Base-by-base conservation (phyloP, 169 alveolate genomes). In the Theileria parva region DNA sequence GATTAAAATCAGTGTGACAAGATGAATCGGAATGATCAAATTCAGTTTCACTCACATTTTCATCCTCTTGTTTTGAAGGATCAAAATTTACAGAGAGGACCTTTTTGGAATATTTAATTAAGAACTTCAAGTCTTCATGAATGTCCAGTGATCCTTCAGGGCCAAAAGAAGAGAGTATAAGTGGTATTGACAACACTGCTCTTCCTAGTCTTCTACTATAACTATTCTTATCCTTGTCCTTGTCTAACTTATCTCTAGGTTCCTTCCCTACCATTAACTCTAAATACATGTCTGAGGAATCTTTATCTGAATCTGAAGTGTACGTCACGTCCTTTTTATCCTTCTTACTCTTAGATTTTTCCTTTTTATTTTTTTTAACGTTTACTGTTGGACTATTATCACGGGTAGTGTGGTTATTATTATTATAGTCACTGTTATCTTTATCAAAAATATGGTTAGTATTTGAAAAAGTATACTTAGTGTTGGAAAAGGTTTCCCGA, bases 121-220 rank as follows among this genome's bases (percentile, higher is more conserved):
- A 6, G 69, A 25, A 77, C 44, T 34, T 51, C 5, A 28, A 30
- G 78, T 57, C 72, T 25, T 55, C 73, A 25, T 17, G 68, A 37
- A 78, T 28, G 60, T 59, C 28, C 6, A 60, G n/a, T 23, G 84
- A 66, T 25, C 79, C 27, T 9, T 55, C 77, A 34, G 77, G 37
- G 64, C 61, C 48, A 21, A 67, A 28, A 19, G 89, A 83, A 21
- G 77, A 79, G 55, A 83, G 74, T 17, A 83, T 48, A 60, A 83
- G 55, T 12, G 89, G 89, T 25, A 83, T 30, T 17, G 89, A 77
- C 48, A 83, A 23, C 2, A 83, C 27, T 28, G 86, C 89, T n/a
- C 89, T 70, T 15, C 89, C 89, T 13, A 83, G 25, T 48, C 75
- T 79, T 30, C 77, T 79, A 3, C 25, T 72, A 30, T 68, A 83